A percentile compares a stretch with the other conserved stretches of the same genome.
Conservation (phyloP, 2,329 filamentous ascomycete genomes). For the Ascosphaera apis region DNA sequence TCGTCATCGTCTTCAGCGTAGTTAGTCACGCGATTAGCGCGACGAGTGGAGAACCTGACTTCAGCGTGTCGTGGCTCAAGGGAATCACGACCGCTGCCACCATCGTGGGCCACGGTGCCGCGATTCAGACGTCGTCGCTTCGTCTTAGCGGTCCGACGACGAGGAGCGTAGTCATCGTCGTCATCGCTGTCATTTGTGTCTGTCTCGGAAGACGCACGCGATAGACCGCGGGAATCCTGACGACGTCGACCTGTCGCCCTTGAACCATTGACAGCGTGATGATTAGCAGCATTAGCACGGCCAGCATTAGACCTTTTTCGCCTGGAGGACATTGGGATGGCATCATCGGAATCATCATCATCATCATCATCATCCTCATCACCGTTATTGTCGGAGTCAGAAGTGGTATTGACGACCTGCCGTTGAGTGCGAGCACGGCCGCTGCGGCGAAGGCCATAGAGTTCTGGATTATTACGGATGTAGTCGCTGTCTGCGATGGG, state of each 20-base stretch:
- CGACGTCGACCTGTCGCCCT: no score
- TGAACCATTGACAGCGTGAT: no score
- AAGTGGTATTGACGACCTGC: slow-evolving; percentile 38
- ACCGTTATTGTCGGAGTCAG: slow-evolving; percentile 43
- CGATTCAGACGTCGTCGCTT: slow-evolving; percentile 47
- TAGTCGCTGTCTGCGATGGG: slow-evolving; percentile 52
- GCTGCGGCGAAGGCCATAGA: slow-evolving; percentile 85
- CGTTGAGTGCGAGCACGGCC: slow-evolving; percentile 41
- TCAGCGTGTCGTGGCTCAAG: slow-evolving; percentile 47
- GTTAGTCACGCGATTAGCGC: slow-evolving; percentile 50
- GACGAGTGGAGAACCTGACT: slow-evolving; percentile 76
- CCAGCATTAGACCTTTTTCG: slow-evolving; percentile 24
- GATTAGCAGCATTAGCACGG: no score
- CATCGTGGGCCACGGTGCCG: no score
- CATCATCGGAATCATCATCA: slow-evolving; percentile 57
- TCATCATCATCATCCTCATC: no score
- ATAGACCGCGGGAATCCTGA: slow-evolving; percentile 28
- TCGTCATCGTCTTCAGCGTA: slow-evolving; percentile 45
- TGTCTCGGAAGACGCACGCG: slow-evolving; percentile 22
- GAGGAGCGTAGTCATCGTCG: slow-evolving; percentile 46
- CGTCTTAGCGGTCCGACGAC: slow-evolving; percentile 49
- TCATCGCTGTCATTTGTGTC: slow-evolving; percentile 39
- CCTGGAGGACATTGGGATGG: slow-evolving; percentile 23
- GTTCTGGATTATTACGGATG: slow-evolving; percentile 75
- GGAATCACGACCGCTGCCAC: no score